These are phyloP conservation scores for Chlamydomonas asymmetrica DNA, from an alignment of 139 green algal species.

Conservation along the genomic window DNA sequence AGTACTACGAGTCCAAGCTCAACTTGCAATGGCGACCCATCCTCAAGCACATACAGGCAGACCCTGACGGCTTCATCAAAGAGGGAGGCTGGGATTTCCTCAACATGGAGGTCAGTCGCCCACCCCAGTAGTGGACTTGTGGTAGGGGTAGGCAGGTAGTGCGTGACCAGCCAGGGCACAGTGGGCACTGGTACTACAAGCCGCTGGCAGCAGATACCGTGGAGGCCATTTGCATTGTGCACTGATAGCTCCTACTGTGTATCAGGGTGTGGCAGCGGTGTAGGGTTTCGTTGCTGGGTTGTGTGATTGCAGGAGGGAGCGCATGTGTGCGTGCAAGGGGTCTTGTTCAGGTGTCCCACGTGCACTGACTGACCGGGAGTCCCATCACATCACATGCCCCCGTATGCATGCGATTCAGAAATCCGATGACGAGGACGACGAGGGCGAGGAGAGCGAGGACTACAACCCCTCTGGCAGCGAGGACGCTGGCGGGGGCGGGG, in stretches of 20 bases:
- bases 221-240: not conserved
- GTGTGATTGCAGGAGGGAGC: too few relatives aligned
- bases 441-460: slow-evolving; percentile 69
- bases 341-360: not conserved
- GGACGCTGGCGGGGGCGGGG: slow-evolving; percentile 55
- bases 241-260: not conserved
- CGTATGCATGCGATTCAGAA: too few relatives aligned
- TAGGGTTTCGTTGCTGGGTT: not conserved
- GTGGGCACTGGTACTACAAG: not conserved
- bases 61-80: slow-evolving; percentile 90
- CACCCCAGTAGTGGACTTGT: slow-evolving; percentile 14
- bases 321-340: not conserved
- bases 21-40: slow-evolving; percentile 99
- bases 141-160: not conserved
- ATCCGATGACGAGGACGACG: slow-evolving; percentile 76
- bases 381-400: too few relatives aligned
- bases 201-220: not conserved
- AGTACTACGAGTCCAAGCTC: slow-evolving; percentile 98
- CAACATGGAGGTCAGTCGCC: slow-evolving; percentile 75
- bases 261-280: not conserved
- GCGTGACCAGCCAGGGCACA: not conserved
- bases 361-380: not conserved
- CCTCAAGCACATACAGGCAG: slow-evolving; percentile 80
- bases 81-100: slow-evolving; percentile 97
- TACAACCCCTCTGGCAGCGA: slow-evolving; percentile 58